Conservation (phyloP, 768 basidiomycete species). For the Termitomyces sp. region DNA sequence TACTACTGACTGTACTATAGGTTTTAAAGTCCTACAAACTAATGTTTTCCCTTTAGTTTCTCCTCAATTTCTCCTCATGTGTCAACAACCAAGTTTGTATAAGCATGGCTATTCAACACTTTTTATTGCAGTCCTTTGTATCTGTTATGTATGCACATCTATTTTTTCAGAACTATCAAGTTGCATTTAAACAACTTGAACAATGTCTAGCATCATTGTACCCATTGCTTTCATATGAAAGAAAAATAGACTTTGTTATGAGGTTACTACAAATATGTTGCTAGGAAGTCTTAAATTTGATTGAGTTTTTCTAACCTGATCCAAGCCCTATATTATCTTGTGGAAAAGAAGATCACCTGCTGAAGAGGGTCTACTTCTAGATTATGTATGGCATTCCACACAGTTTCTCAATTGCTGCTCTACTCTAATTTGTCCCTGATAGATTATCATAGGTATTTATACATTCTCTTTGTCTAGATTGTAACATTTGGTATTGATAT, state of each 20-base stretch:
- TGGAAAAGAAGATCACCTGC: slow-evolving; percentile 47
- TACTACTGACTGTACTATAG: slow-evolving; percentile 22
- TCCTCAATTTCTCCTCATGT: slow-evolving; percentile 38
- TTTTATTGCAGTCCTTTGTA: slow-evolving; percentile 44
- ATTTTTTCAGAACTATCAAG: neutral
- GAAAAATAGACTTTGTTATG: slow-evolving; percentile 47
- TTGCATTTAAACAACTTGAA: neutral
- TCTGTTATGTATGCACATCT: slow-evolving; percentile 36
- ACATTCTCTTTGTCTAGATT: neutral
- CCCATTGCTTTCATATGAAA: slow-evolving; percentile 47
- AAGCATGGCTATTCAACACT: neutral
- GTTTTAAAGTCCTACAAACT: slow-evolving; percentile 43
- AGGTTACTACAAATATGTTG: slow-evolving; percentile 50
- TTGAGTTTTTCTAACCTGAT: slow-evolving; percentile 2
- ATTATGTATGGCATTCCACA: slow-evolving; percentile 44
- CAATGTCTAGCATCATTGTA: slow-evolving; percentile 30
- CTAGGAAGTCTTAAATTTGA: neutral
- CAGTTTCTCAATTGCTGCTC: neutral
- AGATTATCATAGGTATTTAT: slow-evolving; percentile 41
- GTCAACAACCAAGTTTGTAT: slow-evolving; percentile 3
- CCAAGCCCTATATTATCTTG: slow-evolving; percentile 57
- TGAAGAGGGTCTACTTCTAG: slow-evolving; percentile 56
- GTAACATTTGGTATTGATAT: neutral
- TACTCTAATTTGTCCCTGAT: neutral
- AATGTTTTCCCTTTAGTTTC: slow-evolving; percentile 48